These are phyloP conservation scores for Globisporangium yorkense DNA, from an alignment of 352 stramenopile species.

Conservation along the genomic window DNA sequence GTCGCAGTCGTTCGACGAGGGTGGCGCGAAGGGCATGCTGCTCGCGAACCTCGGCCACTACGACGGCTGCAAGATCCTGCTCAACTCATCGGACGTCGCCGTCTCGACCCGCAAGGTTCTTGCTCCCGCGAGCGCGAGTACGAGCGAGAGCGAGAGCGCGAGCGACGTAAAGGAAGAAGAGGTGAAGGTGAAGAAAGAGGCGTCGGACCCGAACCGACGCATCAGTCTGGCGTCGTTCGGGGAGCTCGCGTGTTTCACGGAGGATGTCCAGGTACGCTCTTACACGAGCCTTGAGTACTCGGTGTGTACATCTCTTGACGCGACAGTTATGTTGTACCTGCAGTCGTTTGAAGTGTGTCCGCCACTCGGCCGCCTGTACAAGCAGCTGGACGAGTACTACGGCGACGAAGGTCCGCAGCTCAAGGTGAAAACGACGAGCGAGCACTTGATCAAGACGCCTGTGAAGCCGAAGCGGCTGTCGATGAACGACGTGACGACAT, in stretches of 20 bases:
- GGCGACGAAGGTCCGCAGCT: constrained; percentile 35
- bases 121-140: background rate
- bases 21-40: constrained; percentile 89
- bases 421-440: constrained; percentile 52
- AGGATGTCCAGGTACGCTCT: constrained; percentile 38
- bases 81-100: constrained; percentile 74
- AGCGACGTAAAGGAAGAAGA: background rate
- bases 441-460: constrained; percentile 51
- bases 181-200: constrained; percentile 11
- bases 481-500: background rate
- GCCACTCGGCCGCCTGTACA: constrained; percentile 60
- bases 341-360: constrained; percentile 55
- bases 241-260: constrained; percentile 41
- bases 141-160: background rate
- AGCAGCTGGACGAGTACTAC: constrained; percentile 66
- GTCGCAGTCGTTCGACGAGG: constrained; percentile 90
- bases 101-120: constrained; percentile 45
- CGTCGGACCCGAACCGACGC: constrained; percentile 19
- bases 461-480: constrained; percentile 25
- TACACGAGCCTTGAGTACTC: background rate
- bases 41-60: constrained; percentile 90
- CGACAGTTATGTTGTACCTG: too few relatives aligned
- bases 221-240: constrained; percentile 47
- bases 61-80: constrained; percentile 80
- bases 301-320: background rate